A percentile compares a stretch with the other conserved stretches of the same genome.
Conservation (phyloP, 78 protist species). For the Dictyostelium discoideum region DNA sequence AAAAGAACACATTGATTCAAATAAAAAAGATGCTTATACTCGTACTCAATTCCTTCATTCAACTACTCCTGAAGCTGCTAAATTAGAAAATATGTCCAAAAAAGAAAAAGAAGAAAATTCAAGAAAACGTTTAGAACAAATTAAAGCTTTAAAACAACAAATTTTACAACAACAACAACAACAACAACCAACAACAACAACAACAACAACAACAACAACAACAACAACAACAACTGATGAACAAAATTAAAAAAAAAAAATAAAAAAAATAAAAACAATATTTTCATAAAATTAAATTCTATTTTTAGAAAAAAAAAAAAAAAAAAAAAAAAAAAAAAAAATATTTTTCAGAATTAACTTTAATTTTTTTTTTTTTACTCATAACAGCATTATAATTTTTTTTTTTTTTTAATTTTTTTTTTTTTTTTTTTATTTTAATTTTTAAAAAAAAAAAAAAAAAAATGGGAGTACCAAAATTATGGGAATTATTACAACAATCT, state of each 20-base stretch:
- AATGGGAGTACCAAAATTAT: slow-evolving; percentile 78
- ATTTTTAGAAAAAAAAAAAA: background rate
- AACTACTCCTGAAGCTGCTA: background rate
- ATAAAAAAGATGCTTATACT: background rate
- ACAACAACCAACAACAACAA: background rate
- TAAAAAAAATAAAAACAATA: background rate
- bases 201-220: background rate
- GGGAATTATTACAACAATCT: slow-evolving; percentile 62
- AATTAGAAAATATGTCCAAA: background rate
- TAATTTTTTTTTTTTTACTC: no score
- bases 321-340: slow-evolving; percentile 3
- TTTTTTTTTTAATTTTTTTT: background rate
- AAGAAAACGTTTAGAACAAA: slow-evolving; percentile 18
- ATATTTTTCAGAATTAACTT: background rate
- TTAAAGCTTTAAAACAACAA: slow-evolving; percentile 19
- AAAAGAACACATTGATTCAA: background rate
- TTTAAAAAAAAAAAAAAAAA: background rate
- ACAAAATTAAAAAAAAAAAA: background rate
- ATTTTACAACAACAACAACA: slow-evolving; percentile 16
- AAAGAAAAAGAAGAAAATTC: slow-evolving; percentile 35
- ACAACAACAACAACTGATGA: background rate
- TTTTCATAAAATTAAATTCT: no score
- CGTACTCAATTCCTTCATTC: slow-evolving; percentile 20
- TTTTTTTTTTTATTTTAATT: background rate
- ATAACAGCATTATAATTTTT: no score